Evolutionary conservation across 306 rosid species (phyloP), one percentile per base, ranked within the genome.

Genomic region (Gastrolobium bilobum): DNA sequence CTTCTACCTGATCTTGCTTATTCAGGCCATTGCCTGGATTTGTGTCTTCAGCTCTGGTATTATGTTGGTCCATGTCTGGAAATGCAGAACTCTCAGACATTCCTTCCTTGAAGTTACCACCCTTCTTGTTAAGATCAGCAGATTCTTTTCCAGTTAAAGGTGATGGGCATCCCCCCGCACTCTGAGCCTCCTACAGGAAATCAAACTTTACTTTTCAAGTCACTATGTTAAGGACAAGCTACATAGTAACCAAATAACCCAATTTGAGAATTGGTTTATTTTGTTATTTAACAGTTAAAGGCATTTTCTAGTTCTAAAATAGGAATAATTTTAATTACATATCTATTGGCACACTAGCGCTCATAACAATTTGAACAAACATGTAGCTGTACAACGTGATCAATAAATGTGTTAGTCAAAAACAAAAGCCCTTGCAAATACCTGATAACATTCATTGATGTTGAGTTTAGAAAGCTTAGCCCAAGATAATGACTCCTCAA

Each of bases 11-110:
- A 71, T 48, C 80, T 58, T 81, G 83, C 79, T 34, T 85, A 68
- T 74, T 68, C 70, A 50, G 51, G 68, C 71, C 88, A 80, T 82
- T 90, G 48, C 79, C 86, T 68, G 75, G 90, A 78, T 83, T 83
- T 51, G 52, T 79, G 70, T 64, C 87, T 65, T 85, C 90, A 58
- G 76, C 80, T 78, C 86, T 81, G 71, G 71, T 71, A 82, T 83
- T 76, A 80, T 60, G 83, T 72, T 77, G 87, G 65, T 85, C 89
- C n/a, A 6, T 38, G 73, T 83, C 90, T 78, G 85, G 91, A 71
- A 89, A 71, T 77, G 88, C 88, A 79, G 91, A 93, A 83, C 83
- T 86, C 84, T 90, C 93, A 2, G 90, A 91, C 87, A 86, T 87
- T 79, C 86, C 94, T 85, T 92, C 96, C 83, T 87, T 93, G 35